Conservation (phyloP, 1,284 basidiomycete species). For the Volvariella volvacea region DNA sequence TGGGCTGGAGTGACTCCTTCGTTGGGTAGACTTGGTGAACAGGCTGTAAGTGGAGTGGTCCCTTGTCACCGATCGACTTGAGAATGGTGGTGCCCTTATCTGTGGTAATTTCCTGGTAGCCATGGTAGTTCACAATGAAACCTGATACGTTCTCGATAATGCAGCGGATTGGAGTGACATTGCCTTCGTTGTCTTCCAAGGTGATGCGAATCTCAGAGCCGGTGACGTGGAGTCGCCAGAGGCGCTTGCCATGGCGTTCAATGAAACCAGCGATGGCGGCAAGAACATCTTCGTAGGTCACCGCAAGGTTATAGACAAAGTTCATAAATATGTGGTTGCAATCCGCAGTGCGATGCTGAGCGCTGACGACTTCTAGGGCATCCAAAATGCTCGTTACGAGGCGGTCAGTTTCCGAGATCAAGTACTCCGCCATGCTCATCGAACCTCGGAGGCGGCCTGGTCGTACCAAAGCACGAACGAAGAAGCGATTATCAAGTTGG, state of each 20-base stretch:
- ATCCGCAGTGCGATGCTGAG: constrained; percentile 84
- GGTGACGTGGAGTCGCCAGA: constrained; percentile 98
- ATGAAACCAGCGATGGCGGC: constrained; percentile 96
- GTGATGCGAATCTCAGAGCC: constrained; percentile 96
- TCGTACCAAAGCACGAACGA: constrained; percentile 93
- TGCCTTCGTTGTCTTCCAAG: constrained; percentile 90
- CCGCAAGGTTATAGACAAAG: constrained; percentile 94
- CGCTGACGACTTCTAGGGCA: constrained; percentile 87
- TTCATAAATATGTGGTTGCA: constrained; percentile 98
- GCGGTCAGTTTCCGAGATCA: constrained; percentile 97
- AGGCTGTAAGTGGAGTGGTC: constrained; percentile 89
- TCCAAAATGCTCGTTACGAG: constrained; percentile 94
- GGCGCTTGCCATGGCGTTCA: constrained; percentile 94
- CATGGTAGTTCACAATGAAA: constrained; percentile 97
- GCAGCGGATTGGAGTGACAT: constrained; percentile 91
- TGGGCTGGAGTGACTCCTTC: constrained; percentile 98
- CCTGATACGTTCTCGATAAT: constrained; percentile 99
- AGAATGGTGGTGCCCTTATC: constrained; percentile 93
- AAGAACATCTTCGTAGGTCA: constrained; percentile 94
- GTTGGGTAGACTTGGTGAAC: constrained; percentile 92
- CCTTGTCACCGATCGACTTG: constrained; percentile 94
- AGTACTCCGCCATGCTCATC: constrained; percentile 93
- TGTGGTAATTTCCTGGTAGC: constrained; percentile 97
- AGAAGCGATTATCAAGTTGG: constrained; percentile 95
- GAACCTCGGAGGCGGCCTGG: constrained; percentile 89